Base-by-base conservation (phyloP, 768 basidiomycete genomes). In the Boletus coccyginus region DNA sequence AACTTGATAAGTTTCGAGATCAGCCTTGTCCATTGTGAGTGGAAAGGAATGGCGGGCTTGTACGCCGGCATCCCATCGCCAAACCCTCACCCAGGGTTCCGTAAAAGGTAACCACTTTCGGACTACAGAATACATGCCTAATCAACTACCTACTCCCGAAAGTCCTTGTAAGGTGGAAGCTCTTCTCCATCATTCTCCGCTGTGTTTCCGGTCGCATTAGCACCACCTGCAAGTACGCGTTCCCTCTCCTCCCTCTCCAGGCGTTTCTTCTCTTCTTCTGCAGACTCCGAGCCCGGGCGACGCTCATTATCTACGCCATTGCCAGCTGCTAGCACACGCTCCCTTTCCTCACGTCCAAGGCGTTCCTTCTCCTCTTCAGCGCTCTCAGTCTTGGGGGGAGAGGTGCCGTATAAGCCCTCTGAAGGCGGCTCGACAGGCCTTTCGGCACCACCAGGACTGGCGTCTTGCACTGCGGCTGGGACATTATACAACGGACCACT, bases 1-100 rank as follows among this genome's bases (percentile, higher is more conserved):
- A 12, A 89, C 88, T 75, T 94, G 89, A 68, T 93, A 94, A 2
- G 90, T 90, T 73, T 94, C 92, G 56, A 94, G 82, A 71, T 94
- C 92, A 56, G 82, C 77, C 65, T 82, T 84, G 69, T 90, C 70
- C 70, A 71, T 71, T 12, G 35, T 50, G 48, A 11, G 7, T 35
- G 17, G 39, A 17, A 19, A 4, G 12, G 32, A 19, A 12, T 35
- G 21, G 13, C 19, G 14, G 32, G 50, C 21, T 17, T 7, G 19
- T 42, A 32, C 31, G 39, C 13, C 13, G 33, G 29, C 24, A 21
- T 31, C 47, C 24, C 46, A n/a, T 21, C n/a, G 7, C 12, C 14
- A 44, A 21, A 24, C 14, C 14, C 24, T 16, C 6, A 13, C 3
- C 29, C 50, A 51, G 41, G 47, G 47, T 68, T 66, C 60, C 66